phyloP scores from a whole-genome alignment of 805 yeast species.

The Tanozyma kutaoensis region DNA sequence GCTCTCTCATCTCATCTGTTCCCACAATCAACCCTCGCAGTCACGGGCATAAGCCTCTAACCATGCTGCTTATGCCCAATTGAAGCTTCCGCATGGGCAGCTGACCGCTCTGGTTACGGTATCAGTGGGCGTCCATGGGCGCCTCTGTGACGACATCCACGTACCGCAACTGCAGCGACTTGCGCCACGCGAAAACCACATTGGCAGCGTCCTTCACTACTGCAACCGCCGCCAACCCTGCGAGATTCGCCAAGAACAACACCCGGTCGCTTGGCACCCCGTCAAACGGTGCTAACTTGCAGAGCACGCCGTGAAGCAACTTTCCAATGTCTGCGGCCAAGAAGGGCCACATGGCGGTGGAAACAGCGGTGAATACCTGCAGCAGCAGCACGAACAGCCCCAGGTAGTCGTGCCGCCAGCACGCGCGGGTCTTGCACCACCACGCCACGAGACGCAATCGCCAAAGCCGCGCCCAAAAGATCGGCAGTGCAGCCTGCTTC shows the following conservation, averaged over 20 bases:
- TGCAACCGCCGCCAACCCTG: constrained; percentile 19
- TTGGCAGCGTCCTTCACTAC: constrained; percentile 19
- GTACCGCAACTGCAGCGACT: constrained; percentile 15
- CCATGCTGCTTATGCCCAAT: too few relatives aligned
- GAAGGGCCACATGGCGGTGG: constrained; percentile 28
- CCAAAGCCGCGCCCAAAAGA: too few relatives aligned
- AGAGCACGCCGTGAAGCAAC: constrained; percentile 5
- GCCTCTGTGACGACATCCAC: constrained; percentile 13
- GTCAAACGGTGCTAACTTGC: constrained; percentile 2
- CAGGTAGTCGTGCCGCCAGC: constrained; percentile 22
- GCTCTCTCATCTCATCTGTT: too few relatives aligned
- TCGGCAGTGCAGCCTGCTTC: too few relatives aligned
- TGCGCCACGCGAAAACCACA: constrained; percentile 14
- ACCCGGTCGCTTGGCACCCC: constrained; percentile 6
- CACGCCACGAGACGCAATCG: constrained; percentile 6
- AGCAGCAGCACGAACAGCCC: constrained; percentile 10
- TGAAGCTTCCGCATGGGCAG: too few relatives aligned
- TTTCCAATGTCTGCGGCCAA: constrained; percentile 19
- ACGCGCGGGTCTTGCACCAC: constrained; percentile 15
- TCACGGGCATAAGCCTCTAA: too few relatives aligned
- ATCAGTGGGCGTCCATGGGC: too few relatives aligned
- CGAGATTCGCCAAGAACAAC: constrained; percentile 16
- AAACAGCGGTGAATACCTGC: constrained; percentile 11
- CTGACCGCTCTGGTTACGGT: too few relatives aligned
- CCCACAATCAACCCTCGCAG: too few relatives aligned